Conservation (phyloP, 2,329 filamentous ascomycete species). For the Aspergillus novofumigatus region DNA sequence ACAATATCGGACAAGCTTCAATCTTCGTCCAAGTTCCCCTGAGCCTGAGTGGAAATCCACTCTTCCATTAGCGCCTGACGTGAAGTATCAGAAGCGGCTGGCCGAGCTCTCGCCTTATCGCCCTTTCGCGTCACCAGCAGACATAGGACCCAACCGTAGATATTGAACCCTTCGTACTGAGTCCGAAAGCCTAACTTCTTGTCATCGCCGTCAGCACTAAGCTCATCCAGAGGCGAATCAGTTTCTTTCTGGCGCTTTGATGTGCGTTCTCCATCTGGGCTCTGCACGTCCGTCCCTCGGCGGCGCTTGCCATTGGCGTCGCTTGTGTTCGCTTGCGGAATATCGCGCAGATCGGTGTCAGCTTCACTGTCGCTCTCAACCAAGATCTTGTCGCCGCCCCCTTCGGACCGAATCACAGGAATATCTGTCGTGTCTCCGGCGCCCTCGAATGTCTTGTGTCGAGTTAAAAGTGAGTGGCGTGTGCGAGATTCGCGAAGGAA, state of each 20-base stretch:
- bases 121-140: constrained; percentile 76
- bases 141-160: constrained; percentile 89
- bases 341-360: constrained; percentile 48
- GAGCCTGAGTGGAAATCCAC: constrained; percentile 75
- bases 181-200: constrained; percentile 87
- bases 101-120: constrained; percentile 37
- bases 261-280: constrained; percentile 7
- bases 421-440: constrained; percentile 32
- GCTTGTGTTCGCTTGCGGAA: constrained; percentile 48
- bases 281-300: constrained; percentile 16
- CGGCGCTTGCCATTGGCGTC: constrained; percentile 4
- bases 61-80: constrained; percentile 75
- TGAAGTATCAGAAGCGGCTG: constrained; percentile 36
- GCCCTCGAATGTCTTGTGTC: constrained; percentile 72
- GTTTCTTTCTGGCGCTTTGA: constrained; percentile 33
- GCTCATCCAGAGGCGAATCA: constrained; percentile 39
- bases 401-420: neutral
- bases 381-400: constrained; percentile 40
- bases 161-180: constrained; percentile 90
- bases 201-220: constrained; percentile 55
- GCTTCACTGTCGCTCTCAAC: constrained; percentile 61
- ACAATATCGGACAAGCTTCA: constrained; percentile 13
- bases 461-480: constrained; percentile 79
- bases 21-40: constrained; percentile 36
- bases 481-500: constrained; percentile 85